Base-by-base conservation (phyloP, 768 basidiomycete genomes). In the Tremella yokohamensis region DNA sequence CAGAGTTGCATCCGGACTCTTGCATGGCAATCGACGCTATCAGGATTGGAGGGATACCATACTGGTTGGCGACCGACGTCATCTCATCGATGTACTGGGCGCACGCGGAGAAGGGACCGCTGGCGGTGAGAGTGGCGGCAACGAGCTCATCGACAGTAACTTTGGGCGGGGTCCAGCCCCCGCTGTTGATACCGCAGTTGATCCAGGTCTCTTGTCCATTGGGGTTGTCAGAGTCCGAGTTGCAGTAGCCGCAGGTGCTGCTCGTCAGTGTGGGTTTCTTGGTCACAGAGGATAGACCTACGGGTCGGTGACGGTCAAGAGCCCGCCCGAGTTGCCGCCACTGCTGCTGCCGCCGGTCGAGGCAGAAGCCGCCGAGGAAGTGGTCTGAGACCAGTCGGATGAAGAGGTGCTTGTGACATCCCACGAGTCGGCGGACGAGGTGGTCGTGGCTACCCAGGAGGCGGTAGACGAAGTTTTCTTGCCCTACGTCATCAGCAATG, bases 1-100 rank as follows among this genome's bases (percentile, higher is more conserved):
- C 57, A 1, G 85, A 81, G 63, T 86, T 84, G 80, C 90, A 94
- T 39, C 79, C 79, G 29, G 83, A 84, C 74, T 94, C 92, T 74
- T 93, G 90, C 85, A 94, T 86, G 29, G 90, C 89, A 64, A 94
- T 86, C 0, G 89, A 82, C 1, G 90, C 90, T 38, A 93, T 75
- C 63, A 93, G 78, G 72, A 91, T 88, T 8, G 88, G 73, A 22
- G 87, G 87, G 26, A 91, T 49, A 29, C 63, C 60, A 42, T 63
- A 62, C 52, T 70, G 56, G 8, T 44, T 60, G 4, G 66, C 76
- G 50, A 68, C 61, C 34, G 65, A 56, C 42, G 71, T 68, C 57
- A 77, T 70, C 44, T 63, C 52, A 49, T 71, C 68, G 51, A 74
- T 60, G 62, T 76, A 77, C 18, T 58, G 20, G 1, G 69, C 54